Base-by-base conservation (phyloP, 2,329 filamentous ascomycete species). In the Calonectria pteridis region DNA sequence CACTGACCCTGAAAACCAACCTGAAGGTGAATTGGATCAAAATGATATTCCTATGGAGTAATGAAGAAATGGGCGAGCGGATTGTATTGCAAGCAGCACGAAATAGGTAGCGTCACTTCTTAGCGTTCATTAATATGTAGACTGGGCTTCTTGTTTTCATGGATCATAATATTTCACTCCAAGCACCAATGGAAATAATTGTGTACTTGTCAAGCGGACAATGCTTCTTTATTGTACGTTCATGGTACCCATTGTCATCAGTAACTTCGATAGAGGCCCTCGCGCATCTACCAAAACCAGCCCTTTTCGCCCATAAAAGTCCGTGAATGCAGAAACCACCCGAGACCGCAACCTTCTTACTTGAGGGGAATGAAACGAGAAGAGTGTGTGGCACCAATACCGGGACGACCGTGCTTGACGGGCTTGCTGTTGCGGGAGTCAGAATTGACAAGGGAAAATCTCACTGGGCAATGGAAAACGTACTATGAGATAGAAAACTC, bases 361-460 rank as follows among this genome's bases (percentile, higher is more conserved):
- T 99, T 99, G 89, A 99, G 94, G 89, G 97, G 97, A 92, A 99
- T 99, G 94, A 99, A 99, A 93, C 97, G 95, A 89, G 97, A 99
- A 91, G 96, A 98, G 94, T 99, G 96, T 84, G 97, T 99, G 86
- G 97, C 97, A 97, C 97, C 97, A 86, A 99, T 99, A 98, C 97
- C 97, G 86, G 97, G 97, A 89, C 97, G 92, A 93, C 97, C 97
- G 94, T 99, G 97, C 95, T 98, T 99, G 94, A 99, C 97, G 85
- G 97, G 97, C 91, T 96, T 96, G 95, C 95, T 98, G 84, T 86
- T 74, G 50, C 64, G 63, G 71, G 80, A 83, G 88, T 94, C 87
- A 94, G 91, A 77, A 75, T 63, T 23, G 23, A 37, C 14, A 50
- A 28, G 33, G 33, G 59, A 18, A 29, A 23, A 26, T 28, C n/a